A percentile compares a stretch with the other conserved stretches of the same genome.
Conservation (phyloP, 2,329 filamentous ascomycete genomes). For the Cordyceps javanica region DNA sequence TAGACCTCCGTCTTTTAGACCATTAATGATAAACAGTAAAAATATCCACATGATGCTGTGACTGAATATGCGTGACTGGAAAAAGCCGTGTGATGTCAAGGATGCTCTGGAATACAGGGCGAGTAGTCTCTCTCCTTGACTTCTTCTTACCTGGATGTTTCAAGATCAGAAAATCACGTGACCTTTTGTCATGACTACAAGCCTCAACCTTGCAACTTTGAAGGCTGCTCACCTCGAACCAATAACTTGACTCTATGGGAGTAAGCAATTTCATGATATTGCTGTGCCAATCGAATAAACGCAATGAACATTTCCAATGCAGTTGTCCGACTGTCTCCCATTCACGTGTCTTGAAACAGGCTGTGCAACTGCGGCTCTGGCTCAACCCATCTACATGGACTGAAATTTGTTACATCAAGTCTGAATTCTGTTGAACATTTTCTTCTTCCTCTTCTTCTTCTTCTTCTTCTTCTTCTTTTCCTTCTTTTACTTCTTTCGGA, state of each 20-base stretch:
- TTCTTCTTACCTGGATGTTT: too few species aligned
- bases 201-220: background rate
- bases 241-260: too few species aligned
- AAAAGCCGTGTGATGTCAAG: background rate
- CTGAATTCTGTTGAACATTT: too few species aligned
- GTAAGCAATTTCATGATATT: too few species aligned
- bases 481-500: background rate
- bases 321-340: background rate
- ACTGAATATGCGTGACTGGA: too few species aligned
- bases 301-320: background rate
- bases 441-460: background rate
- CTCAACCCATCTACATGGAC: background rate
- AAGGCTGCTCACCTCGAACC: too few species aligned
- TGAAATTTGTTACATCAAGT: too few species aligned
- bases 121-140: too few species aligned
- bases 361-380: background rate
- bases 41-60: conserved; percentile 15
- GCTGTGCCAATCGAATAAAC: background rate
- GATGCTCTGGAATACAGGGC: too few species aligned
- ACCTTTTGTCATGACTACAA: background rate
- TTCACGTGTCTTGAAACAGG: background rate
- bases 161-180: too few species aligned
- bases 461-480: too few species aligned
- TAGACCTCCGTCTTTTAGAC: conserved; percentile 32
- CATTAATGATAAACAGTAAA: conserved; percentile 40